Evolutionary conservation across 495 filamentous ascomycete genomes (phyloP), one percentile per base, ranked within the genome.

Genomic region (Penicillium tannophilum): DNA sequence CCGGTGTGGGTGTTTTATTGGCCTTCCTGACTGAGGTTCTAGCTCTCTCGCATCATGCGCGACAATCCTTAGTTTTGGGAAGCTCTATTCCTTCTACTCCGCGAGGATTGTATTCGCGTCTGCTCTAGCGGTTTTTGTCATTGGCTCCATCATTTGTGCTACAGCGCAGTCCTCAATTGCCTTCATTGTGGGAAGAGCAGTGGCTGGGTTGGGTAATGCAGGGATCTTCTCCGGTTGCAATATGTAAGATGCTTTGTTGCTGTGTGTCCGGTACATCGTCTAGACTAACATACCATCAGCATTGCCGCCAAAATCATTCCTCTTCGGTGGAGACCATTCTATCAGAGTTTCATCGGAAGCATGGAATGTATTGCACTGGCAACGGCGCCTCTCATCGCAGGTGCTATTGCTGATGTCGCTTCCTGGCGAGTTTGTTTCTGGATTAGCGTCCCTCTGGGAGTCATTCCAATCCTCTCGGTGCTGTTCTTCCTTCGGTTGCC

Each of bases 351-450:
- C 16, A 23, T 45, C 42, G 42, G 42, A 17, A 23, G 42, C 8
- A 17, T 45, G 42, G 42, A 45, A 16, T 45, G 42, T 45, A 45
- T 45, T 45, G 42, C 42, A 17, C n/a, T 45, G 16, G 20, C 20
- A 7, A 23, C 20, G 4, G 42, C 42, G 8, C 42, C 42, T 45
- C 5, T 45, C 7, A n/a, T 45, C 1, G 42, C n/a, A 1, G 42
- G 42, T 23, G 42, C 42, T 19, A 19, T 45, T 19, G 42, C 42
- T 20, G 42, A 45, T 45, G 42, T 23, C 20, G 5, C 42, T 45
- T 45, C n/a, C 42, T 45, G n/a, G 42, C 42, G n/a, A 45, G 42
- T 45, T n/a, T 45, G n/a, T 45, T 17, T 17, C 42, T 45, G 42
- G 20, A 45, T 36, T 36, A 36, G 33, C 9, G 33, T 36, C 9